These are phyloP conservation scores for Borealophlyctis nickersoniae DNA, from an alignment of 192 early-diverging fungal species.

Conservation along the genomic window DNA sequence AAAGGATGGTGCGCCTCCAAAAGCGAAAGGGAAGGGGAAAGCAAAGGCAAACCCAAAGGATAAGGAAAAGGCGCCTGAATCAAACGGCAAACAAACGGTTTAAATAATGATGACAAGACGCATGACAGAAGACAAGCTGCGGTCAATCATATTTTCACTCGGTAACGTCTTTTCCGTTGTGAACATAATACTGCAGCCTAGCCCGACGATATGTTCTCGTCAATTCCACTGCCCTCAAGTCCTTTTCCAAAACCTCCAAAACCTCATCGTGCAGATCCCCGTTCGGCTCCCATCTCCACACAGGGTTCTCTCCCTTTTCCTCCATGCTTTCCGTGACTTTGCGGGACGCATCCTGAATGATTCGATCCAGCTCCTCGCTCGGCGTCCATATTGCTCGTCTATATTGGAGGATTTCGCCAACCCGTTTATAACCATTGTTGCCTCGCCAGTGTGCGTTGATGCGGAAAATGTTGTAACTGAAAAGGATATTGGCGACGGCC, in stretches of 20 bases:
- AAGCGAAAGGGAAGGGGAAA: background rate
- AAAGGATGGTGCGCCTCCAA: background rate
- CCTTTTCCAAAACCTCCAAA: conserved; percentile 34
- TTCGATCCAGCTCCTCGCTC: conserved; percentile 25
- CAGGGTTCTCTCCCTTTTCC: background rate
- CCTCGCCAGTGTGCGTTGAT: conserved; percentile 38
- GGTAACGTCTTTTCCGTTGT: conserved; percentile 26
- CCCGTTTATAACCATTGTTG: conserved; percentile 17
- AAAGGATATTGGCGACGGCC: conserved; percentile 38
- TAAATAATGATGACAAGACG: too few species aligned
- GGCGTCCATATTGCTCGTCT: conserved; percentile 34
- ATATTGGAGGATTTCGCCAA: conserved; percentile 36
- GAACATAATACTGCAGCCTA: conserved; percentile 36
- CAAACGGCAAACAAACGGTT: too few species aligned
- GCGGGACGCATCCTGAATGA: conserved; percentile 12
- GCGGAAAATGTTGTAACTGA: conserved; percentile 49
- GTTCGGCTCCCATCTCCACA: conserved; percentile 33
- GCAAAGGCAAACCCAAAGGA: background rate
- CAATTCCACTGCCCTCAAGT: conserved; percentile 40
- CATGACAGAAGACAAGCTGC: too few species aligned
- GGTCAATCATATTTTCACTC: too few species aligned
- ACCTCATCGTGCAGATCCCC: conserved; percentile 51
- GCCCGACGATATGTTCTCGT: conserved; percentile 36
- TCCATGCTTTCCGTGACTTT: conserved; percentile 20
- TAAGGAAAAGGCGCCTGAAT: background rate